phyloP scores from a whole-genome alignment of 371 early-diverging fungal species.

The Apophysomyces variabilis region DNA sequence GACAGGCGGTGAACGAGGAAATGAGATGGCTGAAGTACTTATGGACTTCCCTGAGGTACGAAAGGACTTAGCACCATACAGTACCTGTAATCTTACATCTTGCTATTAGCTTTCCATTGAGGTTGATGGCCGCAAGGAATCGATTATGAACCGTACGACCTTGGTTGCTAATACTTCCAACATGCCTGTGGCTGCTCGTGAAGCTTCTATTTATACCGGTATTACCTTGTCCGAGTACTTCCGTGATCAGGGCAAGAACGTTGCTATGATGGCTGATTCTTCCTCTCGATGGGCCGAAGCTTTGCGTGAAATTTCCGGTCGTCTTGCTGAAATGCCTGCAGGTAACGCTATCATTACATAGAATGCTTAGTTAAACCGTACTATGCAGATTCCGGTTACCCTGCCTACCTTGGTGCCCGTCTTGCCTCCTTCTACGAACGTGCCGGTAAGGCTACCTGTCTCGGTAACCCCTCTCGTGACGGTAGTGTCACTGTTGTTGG shows the following conservation, averaged over 20 bases:
- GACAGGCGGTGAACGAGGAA: slow-evolving; percentile 98
- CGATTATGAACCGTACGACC: slow-evolving; percentile 99
- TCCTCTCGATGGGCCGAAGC: slow-evolving; percentile 99
- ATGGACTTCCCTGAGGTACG: slow-evolving; percentile 98
- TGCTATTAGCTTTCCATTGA: slow-evolving; percentile 78
- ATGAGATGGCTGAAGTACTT: slow-evolving; percentile 99
- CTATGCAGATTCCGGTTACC: slow-evolving; percentile 94
- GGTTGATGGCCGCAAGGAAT: slow-evolving; percentile 92
- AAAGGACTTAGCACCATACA: not conserved
- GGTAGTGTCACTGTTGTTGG: slow-evolving; percentile 99
- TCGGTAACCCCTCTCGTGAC: slow-evolving; percentile 94
- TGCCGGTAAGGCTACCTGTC: slow-evolving; percentile 96
- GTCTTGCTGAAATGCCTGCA: slow-evolving; percentile 99
- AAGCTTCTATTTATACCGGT: slow-evolving; percentile 99
- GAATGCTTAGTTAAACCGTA: slow-evolving; percentile 1
- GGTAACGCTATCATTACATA: slow-evolving; percentile 37
- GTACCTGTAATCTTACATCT: not conserved
- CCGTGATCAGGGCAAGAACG: slow-evolving; percentile 99
- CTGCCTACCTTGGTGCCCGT: slow-evolving; percentile 99
- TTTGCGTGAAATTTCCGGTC: slow-evolving; percentile 99
- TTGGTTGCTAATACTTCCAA: slow-evolving; percentile 99
- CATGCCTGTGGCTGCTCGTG: slow-evolving; percentile 99
- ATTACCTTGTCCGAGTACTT: slow-evolving; percentile 99
- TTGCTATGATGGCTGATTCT: slow-evolving; percentile 99
- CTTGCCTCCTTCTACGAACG: slow-evolving; percentile 99